Percentiles rank a stretch among this genome's conserved stretches.
phyloP scores from a whole-genome alignment of 192 early-diverging fungal species.

The Thamnidium elegans region DNA sequence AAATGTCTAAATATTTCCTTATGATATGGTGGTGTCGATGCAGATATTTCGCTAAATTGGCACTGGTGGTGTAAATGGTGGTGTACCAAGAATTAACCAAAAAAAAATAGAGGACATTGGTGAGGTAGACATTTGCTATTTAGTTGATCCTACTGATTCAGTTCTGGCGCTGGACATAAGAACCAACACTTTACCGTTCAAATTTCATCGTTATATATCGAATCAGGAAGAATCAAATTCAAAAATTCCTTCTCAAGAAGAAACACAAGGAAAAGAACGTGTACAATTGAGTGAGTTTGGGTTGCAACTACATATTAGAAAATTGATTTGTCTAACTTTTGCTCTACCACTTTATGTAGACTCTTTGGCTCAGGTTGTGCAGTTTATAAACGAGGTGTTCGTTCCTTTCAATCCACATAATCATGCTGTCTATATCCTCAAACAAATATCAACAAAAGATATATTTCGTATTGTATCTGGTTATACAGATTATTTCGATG shows the following conservation, averaged over 20 bases:
- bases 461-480: slow-evolving; percentile 8
- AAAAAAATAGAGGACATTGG: slow-evolving; percentile 21
- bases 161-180: slow-evolving; percentile 6
- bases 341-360: slow-evolving; percentile 6
- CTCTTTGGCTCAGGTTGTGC: slow-evolving; percentile 11
- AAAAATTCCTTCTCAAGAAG: slow-evolving; percentile 3
- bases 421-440: neutral
- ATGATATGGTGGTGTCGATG: too few species aligned
- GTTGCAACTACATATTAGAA: slow-evolving; percentile 10
- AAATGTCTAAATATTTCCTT: too few species aligned
- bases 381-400: slow-evolving; percentile 13
- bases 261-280: neutral
- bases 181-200: slow-evolving; percentile 8
- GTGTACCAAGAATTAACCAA: too few species aligned
- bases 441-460: slow-evolving; percentile 12
- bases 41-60: too few species aligned
- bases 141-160: slow-evolving; percentile 16
- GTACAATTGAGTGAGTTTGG: slow-evolving; percentile 9
- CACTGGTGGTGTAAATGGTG: too few species aligned
- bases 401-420: slow-evolving; percentile 5
- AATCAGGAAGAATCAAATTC: slow-evolving; percentile 2
- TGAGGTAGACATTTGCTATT: slow-evolving; percentile 17
- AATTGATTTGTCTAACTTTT: slow-evolving; percentile 8
- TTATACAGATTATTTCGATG: slow-evolving; percentile 3
- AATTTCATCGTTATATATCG: slow-evolving; percentile 8